Evolutionary conservation across 176 grass and related monocot genomes (phyloP).

Genomic region (Carex pumila): DNA sequence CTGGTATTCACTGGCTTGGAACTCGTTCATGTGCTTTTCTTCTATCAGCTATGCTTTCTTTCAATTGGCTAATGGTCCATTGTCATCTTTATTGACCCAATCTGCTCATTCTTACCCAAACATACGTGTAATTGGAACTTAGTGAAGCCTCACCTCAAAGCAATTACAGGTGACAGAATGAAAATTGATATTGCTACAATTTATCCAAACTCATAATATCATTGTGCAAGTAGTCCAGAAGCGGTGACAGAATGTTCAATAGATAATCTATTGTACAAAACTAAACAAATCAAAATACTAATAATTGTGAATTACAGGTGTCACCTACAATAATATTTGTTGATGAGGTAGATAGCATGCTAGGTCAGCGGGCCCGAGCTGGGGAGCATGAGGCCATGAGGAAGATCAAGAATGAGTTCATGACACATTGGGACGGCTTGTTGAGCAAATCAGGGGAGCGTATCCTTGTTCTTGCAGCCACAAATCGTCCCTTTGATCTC

Average conservation of each 20-base stretch:
- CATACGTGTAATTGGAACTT: background rate
- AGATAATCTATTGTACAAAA: background rate
- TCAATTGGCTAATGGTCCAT: background rate
- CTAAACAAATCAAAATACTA: background rate
- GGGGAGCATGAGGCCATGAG: conserved; percentile 95
- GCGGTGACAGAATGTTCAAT: background rate
- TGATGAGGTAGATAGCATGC: conserved; percentile 95
- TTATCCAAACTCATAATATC: background rate
- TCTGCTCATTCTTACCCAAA: background rate
- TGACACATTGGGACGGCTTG: conserved; percentile 95
- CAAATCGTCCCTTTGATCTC: conserved; percentile 96
- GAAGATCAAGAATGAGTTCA: conserved; percentile 99
- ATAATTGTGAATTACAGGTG: conserved; percentile 3
- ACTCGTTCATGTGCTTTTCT: background rate
- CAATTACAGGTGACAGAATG: background rate
- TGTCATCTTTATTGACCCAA: background rate
- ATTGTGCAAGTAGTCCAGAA: background rate
- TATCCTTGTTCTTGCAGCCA: conserved; percentile 95
- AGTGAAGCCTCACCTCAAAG: background rate
- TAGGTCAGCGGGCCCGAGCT: conserved; percentile 64
- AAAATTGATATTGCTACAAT: background rate
- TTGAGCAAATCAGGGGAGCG: conserved; percentile 66
- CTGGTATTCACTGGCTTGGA: background rate
- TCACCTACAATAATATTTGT: conserved; percentile 93
- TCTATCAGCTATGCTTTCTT: background rate